Evolutionary conservation across 768 basidiomycete species (phyloP), one percentile per base, ranked within the genome.

Genomic region (Leccinum broughii): DNA sequence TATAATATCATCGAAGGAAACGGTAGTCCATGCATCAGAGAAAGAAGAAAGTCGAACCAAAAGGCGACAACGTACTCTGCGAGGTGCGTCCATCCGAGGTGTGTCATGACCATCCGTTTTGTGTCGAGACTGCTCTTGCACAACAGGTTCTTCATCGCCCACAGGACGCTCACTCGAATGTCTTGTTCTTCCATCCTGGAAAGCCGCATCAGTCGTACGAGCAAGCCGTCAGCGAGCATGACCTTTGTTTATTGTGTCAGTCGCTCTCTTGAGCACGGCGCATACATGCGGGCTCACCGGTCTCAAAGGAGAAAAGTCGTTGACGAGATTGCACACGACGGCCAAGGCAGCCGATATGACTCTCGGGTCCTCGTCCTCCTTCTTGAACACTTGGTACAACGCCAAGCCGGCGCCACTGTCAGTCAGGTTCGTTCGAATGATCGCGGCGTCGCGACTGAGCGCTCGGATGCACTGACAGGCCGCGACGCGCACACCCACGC

Each of bases 391-490:
- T 34, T 81, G 74, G 62, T 91, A 86, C 4, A 97, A 79, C 9
- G 83, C 80, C 70, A 87, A 77, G 0, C 92, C 93, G 3, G 95
- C 76, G 1, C 89, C 91, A 34, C 83, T 85, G 67, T 98, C 95
- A 3, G 93, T 84, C 17, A 98, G 81, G 60, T 86, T 92, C 35
- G 95, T 97, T 32, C 93, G 78, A 32, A 95, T 77, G 10, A 94
- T 88, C 0, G 86, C 83, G 2, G 95, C 87, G 8, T 87, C 87
- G 24, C 96, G 83, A 44, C 86, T 86, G 41, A 98, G 78, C 0
- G 90, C 89, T 15, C 95, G 80, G 1, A 93, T 81, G 64, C 89
- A 90, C 66, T 96, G 95, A 67, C 92, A 94, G 0, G 92, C 90
- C 0, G 92, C 92, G 50, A 90, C 92, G 6, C 94, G 85, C 3